These are phyloP conservation scores for Gossypium gossypioides DNA, from an alignment of 441 rosid species.

Conservation along the genomic window DNA sequence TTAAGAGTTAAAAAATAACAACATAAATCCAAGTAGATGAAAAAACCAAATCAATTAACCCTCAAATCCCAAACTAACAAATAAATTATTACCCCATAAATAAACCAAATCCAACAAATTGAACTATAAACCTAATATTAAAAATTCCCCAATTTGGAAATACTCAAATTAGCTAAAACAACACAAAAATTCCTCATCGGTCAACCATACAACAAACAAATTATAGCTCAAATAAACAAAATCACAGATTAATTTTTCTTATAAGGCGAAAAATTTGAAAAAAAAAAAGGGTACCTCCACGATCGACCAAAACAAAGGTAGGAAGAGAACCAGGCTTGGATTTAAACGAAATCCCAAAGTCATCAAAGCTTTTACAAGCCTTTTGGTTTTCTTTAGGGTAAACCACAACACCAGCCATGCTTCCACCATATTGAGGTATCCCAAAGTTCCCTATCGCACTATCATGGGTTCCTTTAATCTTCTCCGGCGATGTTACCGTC, in stretches of 20 bases:
- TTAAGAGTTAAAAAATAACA: not conserved
- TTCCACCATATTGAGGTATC: slow-evolving; percentile 96
- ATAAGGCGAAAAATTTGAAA: not conserved
- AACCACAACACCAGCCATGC: slow-evolving; percentile 81
- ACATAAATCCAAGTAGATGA: not conserved
- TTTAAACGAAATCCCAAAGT: slow-evolving; percentile 52
- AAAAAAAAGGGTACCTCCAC: slow-evolving; percentile 55
- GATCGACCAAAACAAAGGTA: slow-evolving; percentile 70
- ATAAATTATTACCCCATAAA: not conserved
- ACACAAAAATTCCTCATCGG: not conserved
- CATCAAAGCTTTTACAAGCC: slow-evolving; percentile 66
- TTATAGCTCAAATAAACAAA: slow-evolving; percentile 1
- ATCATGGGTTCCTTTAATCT: slow-evolving; percentile 68
- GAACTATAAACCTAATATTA: not conserved
- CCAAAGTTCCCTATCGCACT: slow-evolving; percentile 97
- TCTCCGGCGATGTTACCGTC: slow-evolving; percentile 79
- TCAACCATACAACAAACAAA: slow-evolving; percentile 7
- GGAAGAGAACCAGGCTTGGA: slow-evolving; percentile 83
- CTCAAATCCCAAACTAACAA: not conserved
- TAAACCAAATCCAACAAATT: not conserved
- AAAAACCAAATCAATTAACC: not conserved
- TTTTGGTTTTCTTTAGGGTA: slow-evolving; percentile 72
- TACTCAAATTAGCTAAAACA: not conserved
- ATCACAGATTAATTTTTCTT: not conserved
- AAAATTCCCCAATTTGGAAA: not conserved